Conservation (phyloP, 148 eudicot genomes). For the Rhododendron kiyosumense region DNA sequence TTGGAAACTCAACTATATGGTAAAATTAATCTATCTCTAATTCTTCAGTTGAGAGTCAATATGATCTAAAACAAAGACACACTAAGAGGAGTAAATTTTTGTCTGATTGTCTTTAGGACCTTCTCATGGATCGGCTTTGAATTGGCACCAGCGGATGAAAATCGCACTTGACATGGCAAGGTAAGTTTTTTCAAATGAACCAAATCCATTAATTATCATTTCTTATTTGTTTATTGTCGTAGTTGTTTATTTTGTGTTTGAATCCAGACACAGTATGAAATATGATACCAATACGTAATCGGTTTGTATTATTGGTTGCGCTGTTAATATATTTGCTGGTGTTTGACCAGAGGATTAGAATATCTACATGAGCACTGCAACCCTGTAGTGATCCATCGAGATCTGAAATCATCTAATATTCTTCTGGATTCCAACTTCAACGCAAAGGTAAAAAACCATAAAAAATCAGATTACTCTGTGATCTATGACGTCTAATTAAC, state of each 20-base stretch:
- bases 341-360: constrained; percentile 63
- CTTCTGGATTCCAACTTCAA: constrained; percentile 66
- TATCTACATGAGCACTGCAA: constrained; percentile 76
- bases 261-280: not conserved
- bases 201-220: not conserved
- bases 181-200: constrained; percentile 19
- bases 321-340: constrained; percentile 19
- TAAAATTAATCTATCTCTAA: constrained; percentile 13
- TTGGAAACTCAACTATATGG: constrained; percentile 61
- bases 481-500: not conserved
- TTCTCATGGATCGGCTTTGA: constrained; percentile 54
- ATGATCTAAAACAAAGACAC: not conserved
- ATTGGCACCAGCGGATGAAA: constrained; percentile 56
- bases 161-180: constrained; percentile 68
- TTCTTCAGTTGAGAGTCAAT: not conserved
- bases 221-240: not conserved
- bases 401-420: constrained; percentile 81
- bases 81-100: not conserved
- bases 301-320: not conserved
- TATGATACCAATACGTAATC: not conserved
- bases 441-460: constrained; percentile 51
- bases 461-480: constrained; percentile 11
- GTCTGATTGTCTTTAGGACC: constrained; percentile 29
- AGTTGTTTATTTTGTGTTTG: not conserved
- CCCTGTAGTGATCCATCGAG: constrained; percentile 81